phyloP scores from a whole-genome alignment of 495 filamentous ascomycete genomes.

The Penicillium cosmopolitanum region DNA sequence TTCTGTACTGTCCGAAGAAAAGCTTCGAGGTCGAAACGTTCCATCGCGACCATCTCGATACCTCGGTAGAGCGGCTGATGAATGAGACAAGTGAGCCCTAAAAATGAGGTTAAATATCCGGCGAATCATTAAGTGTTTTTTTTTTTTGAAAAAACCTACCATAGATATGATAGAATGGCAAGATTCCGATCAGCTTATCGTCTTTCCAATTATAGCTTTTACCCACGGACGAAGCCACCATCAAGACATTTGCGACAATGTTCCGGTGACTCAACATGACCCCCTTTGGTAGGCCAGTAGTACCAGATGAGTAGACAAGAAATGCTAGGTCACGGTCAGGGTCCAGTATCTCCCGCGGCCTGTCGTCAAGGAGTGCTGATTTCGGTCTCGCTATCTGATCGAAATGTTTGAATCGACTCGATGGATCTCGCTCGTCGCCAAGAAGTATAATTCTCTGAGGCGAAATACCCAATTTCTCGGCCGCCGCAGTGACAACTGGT shows the following conservation, averaged over 20 bases:
- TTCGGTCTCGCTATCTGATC: conserved; percentile 48
- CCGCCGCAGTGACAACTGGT: conserved; percentile 61
- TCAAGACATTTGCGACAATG: conserved; percentile 67
- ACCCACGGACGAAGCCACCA: conserved; percentile 57
- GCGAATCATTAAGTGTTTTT: too few relatives aligned
- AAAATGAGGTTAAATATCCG: too few relatives aligned
- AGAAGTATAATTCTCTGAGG: not conserved
- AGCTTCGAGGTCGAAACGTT: conserved; percentile 70
- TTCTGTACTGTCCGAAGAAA: conserved; percentile 72
- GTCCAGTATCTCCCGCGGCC: conserved; percentile 30
- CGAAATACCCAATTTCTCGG: conserved; percentile 53
- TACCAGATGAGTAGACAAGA: conserved; percentile 80
- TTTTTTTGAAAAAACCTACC: conserved; percentile 38
- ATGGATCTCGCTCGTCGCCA: not conserved
- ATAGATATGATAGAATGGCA: conserved; percentile 91
- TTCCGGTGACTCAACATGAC: conserved; percentile 81
- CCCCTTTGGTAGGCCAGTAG: conserved; percentile 84
- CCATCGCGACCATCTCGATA: conserved; percentile 55
- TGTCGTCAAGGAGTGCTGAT: not conserved
- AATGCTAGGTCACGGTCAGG: conserved; percentile 52
- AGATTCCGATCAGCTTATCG: conserved; percentile 51
- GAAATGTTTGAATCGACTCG: conserved; percentile 26
- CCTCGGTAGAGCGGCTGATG: conserved; percentile 63
- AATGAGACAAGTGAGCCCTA: conserved; percentile 53
- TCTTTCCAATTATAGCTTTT: conserved; percentile 40